Conservation (phyloP, 2,329 filamentous ascomycete genomes). For the Cyclaneusma minus region DNA sequence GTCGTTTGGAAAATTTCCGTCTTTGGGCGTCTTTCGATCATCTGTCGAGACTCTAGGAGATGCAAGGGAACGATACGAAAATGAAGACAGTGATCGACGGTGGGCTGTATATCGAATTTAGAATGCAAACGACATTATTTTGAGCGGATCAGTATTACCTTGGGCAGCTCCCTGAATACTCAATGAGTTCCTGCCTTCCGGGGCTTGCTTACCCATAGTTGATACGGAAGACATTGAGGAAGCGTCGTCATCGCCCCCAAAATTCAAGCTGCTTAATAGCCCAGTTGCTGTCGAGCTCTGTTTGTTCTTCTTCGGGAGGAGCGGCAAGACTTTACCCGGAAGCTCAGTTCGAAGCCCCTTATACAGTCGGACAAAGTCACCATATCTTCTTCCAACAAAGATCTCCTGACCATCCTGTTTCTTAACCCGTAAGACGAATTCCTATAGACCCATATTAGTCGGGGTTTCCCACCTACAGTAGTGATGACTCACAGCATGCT, state of each 20-base stretch:
- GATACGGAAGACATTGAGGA: constrained; percentile 52
- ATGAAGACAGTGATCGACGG: constrained; percentile 6
- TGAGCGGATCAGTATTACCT: too few relatives aligned
- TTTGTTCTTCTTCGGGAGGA: constrained; percentile 86
- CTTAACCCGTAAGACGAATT: constrained; percentile 82
- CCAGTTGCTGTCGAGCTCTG: constrained; percentile 50
- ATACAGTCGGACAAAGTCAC: constrained; percentile 71
- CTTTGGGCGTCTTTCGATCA: constrained; percentile 7
- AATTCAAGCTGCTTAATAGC: constrained; percentile 33
- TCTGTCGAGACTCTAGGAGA: constrained; percentile 32
- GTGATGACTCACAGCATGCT: constrained; percentile 59
- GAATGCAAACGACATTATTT: constrained; percentile 5
- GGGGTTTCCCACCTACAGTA: background rate
- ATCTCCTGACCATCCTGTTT: constrained; percentile 58
- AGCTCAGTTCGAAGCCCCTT: constrained; percentile 69
- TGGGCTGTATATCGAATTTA: constrained; percentile 6
- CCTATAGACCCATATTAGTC: constrained; percentile 33
- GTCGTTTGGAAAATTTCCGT: constrained; percentile 3
- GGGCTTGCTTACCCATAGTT: constrained; percentile 10
- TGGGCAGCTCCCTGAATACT: constrained; percentile 25
- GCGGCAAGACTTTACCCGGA: constrained; percentile 76
- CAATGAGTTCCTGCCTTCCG: constrained; percentile 6
- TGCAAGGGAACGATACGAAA: constrained; percentile 3
- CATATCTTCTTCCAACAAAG: constrained; percentile 74
- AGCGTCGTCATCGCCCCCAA: constrained; percentile 49